phyloP scores from a whole-genome alignment of 2,329 filamentous ascomycete species.

The Fusarium nygamai region DNA sequence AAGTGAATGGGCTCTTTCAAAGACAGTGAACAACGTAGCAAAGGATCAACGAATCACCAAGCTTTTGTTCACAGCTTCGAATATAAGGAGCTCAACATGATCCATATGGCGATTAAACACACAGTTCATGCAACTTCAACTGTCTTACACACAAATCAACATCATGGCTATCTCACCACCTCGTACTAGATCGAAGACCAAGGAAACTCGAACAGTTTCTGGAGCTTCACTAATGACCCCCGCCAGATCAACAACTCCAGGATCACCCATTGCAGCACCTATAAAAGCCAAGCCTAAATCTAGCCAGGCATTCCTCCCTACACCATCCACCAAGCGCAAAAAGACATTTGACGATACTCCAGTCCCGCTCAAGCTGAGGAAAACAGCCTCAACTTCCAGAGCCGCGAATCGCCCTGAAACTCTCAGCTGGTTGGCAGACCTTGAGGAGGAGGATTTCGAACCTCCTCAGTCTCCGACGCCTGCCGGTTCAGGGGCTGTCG shows the following conservation, averaged over 20 bases:
- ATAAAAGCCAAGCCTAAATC: too few species aligned
- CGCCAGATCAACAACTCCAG: not conserved
- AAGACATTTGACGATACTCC: not conserved
- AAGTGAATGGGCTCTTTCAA: not conserved
- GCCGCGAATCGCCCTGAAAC: not conserved
- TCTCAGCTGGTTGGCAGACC: not conserved
- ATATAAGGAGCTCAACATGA: not conserved
- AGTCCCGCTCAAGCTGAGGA: constrained; percentile 5
- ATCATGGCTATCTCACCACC: constrained; percentile 8
- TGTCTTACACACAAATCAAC: not conserved
- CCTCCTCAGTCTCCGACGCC: not conserved
- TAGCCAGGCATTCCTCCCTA: not conserved
- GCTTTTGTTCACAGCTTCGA: not conserved
- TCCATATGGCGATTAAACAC: not conserved
- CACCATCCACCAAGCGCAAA: not conserved
- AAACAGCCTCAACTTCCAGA: not conserved
- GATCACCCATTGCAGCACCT: not conserved
- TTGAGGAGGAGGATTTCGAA: not conserved
- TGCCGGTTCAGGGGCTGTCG: not conserved
- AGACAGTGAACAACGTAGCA: not conserved
- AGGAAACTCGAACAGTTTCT: not conserved
- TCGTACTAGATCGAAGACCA: not conserved
- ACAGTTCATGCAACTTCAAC: not conserved
- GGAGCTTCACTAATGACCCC: not conserved
- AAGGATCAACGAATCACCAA: not conserved